Evolutionary conservation across 768 basidiomycete genomes (phyloP).

Genomic region (Pisolithus tinctorius): DNA sequence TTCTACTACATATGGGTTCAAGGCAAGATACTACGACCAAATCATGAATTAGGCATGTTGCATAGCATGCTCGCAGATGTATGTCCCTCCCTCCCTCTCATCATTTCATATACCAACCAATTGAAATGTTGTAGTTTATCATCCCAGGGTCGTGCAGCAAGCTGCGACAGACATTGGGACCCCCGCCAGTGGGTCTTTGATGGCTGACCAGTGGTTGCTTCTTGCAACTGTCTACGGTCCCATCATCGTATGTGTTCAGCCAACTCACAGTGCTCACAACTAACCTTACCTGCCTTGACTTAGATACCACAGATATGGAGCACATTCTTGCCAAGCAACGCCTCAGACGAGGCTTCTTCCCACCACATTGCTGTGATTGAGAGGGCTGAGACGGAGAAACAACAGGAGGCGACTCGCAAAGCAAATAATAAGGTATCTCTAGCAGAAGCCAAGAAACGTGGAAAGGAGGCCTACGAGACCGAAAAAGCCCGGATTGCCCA

Average conservation of each 20-base stretch:
- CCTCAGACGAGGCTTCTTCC: no score
- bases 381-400: no score
- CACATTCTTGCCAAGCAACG: no score
- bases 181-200: slow-evolving; percentile 29
- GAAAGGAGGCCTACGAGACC: no score
- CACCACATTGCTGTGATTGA: no score
- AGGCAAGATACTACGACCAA: slow-evolving; percentile 8
- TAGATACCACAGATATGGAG: slow-evolving; percentile 13
- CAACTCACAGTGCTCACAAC: background rate
- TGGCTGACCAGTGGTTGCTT: slow-evolving; percentile 30
- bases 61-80: background rate
- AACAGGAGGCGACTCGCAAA: no score
- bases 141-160: background rate
- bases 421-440: no score
- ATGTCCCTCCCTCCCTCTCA: background rate
- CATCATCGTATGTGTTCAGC: slow-evolving; percentile 15
- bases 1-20: slow-evolving; percentile 24
- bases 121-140: background rate
- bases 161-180: slow-evolving; percentile 21
- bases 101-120: background rate
- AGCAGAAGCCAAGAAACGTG: no score
- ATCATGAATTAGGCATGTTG: background rate
- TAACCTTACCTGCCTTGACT: background rate
- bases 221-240: slow-evolving; percentile 24
- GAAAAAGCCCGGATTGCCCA: no score